A percentile compares a stretch with the other conserved stretches of the same genome.
These are phyloP conservation scores for Pyracantha coccinea DNA, from an alignment of 331 rosid species.

Conservation along the genomic window DNA sequence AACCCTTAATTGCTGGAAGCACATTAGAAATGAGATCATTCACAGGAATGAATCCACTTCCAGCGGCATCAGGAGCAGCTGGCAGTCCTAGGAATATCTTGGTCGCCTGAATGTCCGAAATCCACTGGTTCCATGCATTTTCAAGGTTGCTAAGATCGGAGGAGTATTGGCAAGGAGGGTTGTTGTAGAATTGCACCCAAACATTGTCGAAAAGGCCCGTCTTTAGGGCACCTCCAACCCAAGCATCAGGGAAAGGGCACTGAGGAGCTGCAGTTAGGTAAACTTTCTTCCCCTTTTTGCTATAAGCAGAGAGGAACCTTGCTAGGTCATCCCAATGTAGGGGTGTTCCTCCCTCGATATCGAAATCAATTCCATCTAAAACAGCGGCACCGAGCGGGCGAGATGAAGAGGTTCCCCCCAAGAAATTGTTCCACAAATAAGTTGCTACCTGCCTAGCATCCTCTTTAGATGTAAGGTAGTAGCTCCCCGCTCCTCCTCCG, in stretches of 20 bases:
- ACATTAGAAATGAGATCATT: constrained; percentile 21
- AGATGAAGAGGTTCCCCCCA: constrained; percentile 33
- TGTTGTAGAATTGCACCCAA: constrained; percentile 53
- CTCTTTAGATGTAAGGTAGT: constrained; percentile 26
- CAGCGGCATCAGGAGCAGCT: constrained; percentile 39
- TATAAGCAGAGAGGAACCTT: constrained; percentile 22
- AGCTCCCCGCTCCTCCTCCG: constrained; percentile 42
- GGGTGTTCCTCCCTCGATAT: constrained; percentile 46
- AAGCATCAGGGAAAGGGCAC: constrained; percentile 47
- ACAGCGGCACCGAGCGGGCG: constrained; percentile 39
- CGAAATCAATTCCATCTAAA: constrained; percentile 47
- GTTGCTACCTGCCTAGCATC: constrained; percentile 43
- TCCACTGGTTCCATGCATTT: constrained; percentile 44
- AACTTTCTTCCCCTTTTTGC: constrained; percentile 29
- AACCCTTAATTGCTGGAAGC: constrained; percentile 34
- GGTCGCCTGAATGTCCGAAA: constrained; percentile 24
- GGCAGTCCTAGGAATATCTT: constrained; percentile 42
- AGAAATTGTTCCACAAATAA: constrained; percentile 46
- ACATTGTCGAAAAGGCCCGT: constrained; percentile 42
- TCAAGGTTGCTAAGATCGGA: constrained; percentile 23
- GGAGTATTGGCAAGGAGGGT: constrained; percentile 39
- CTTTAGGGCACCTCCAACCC: constrained; percentile 38
- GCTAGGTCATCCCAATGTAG: constrained; percentile 46
- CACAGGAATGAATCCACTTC: constrained; percentile 41
- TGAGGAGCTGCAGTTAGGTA: constrained; percentile 42